Conservation (phyloP, 1,284 basidiomycete species). For the Cutaneotrichosporon curvatum region DNA sequence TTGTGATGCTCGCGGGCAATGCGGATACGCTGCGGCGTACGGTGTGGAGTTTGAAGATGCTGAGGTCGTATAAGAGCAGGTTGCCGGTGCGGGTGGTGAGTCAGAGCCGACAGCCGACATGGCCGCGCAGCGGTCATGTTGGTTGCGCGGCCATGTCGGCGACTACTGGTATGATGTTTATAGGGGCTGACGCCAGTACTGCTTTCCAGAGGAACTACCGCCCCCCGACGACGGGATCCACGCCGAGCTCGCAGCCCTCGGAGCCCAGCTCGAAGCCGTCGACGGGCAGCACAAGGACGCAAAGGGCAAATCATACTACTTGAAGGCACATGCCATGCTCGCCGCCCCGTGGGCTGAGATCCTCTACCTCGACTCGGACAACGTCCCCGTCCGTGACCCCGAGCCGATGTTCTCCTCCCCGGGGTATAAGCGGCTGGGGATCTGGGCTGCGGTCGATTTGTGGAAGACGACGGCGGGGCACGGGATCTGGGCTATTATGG, state of each 20-base stretch:
- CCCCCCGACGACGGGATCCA: conserved; percentile 35
- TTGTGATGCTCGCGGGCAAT: conserved; percentile 51
- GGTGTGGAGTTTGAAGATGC: conserved; percentile 43
- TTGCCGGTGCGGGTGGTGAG: conserved; percentile 46
- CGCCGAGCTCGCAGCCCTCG: conserved; percentile 35
- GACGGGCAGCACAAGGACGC: conserved; percentile 38
- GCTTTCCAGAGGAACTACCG: conserved; percentile 47
- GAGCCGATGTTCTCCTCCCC: conserved; percentile 47
- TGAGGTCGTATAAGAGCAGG: conserved; percentile 37
- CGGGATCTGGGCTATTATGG: conserved; percentile 49
- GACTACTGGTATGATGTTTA: too few relatives aligned
- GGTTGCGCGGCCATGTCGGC: too few relatives aligned
- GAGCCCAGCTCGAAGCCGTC: conserved; percentile 44
- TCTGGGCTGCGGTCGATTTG: conserved; percentile 42
- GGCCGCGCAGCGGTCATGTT: too few relatives aligned
- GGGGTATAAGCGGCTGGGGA: conserved; percentile 42
- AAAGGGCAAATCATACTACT: conserved; percentile 46
- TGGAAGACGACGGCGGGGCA: conserved; percentile 47
- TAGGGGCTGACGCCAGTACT: conserved; percentile 31
- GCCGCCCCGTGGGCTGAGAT: conserved; percentile 48
- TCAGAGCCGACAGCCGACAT: too few relatives aligned
- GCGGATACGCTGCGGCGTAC: conserved; percentile 48
- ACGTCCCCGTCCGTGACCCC: conserved; percentile 45
- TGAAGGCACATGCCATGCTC: conserved; percentile 50
- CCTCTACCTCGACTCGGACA: conserved; percentile 49